These are phyloP conservation scores for Tolypocladium endophyticum DNA, from an alignment of 2,329 filamentous ascomycete genomes.

Conservation along the genomic window DNA sequence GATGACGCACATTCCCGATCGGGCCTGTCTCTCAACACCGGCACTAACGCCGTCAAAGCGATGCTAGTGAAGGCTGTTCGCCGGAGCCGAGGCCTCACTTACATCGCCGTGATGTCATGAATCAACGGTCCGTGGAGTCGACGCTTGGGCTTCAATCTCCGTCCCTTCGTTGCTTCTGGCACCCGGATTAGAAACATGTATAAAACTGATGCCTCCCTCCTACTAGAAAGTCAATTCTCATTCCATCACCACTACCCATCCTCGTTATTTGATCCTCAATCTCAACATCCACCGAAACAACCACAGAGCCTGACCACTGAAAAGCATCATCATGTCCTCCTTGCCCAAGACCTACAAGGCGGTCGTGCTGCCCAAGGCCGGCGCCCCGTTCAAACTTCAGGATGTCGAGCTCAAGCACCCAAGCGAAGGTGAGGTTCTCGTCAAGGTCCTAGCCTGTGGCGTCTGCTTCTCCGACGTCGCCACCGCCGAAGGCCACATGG, in stretches of 20 bases:
- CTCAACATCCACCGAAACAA: background rate
- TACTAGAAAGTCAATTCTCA: background rate
- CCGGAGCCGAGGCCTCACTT: background rate
- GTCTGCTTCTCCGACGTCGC: conserved; percentile 56
- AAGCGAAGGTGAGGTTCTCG: conserved; percentile 47
- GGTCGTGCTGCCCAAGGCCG: conserved; percentile 44
- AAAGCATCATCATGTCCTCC: conserved; percentile 15
- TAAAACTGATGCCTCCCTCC: background rate
- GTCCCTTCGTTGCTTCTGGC: background rate
- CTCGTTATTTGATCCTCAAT: background rate
- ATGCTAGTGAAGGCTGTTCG: background rate
- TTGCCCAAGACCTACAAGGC: conserved; percentile 60
- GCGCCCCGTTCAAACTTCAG: conserved; percentile 44
- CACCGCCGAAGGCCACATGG: conserved; percentile 37
- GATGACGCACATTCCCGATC: background rate
- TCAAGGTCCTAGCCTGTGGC: conserved; percentile 63
- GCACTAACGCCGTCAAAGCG: background rate
- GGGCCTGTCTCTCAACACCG: background rate
- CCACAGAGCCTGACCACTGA: background rate
- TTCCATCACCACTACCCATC: background rate
- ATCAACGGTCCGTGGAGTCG: background rate
- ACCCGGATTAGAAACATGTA: background rate
- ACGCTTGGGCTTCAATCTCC: background rate
- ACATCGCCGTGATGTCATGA: background rate
- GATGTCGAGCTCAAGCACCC: conserved; percentile 49